Base-by-base conservation (phyloP, 2,329 filamentous ascomycete species). In the Chaetomium strumarium region DNA sequence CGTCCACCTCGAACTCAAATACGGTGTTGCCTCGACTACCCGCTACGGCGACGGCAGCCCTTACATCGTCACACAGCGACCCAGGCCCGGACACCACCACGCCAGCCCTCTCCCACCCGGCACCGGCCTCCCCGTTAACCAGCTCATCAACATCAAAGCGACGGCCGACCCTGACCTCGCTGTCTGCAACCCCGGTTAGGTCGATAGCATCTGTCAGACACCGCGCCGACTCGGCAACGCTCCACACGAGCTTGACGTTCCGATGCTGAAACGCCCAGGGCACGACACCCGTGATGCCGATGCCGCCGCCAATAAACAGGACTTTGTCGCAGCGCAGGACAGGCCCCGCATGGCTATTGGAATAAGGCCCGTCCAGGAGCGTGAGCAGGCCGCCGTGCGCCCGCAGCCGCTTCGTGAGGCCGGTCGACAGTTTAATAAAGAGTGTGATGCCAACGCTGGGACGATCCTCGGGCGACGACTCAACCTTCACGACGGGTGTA, bases 251-350 rank as follows among this genome's bases (percentile, higher is more conserved):
- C 55, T 70, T 71, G 6, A 67, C 53, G 51, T 70, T 73, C 16
- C 51, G 42, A 49, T 72, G 70, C 37, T 46, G 46, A 14, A 51
- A 46, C 3, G 70, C 37, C 45, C 65, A 68, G 3, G 70, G 67
- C 0, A 77, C 54, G 13, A 74, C 42, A 2, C 65, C 71, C 0
- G 75, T 77, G 58, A 78, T 73, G 40, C 75, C 75, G 29, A 77
- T 72, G 9, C 75, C 75, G 16, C 76, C 75, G 2, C 64, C 71
- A 37, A 78, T 67, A 43, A 72, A 67, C 9, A 78, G 53, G 1
- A 77, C 49, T 1, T 65, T 58, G 52, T 72, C 69, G 46, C 64
- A 67, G 1, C 41, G 54, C 1, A 68, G 61, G 6, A 72, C 52
- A 6, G 56, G 51, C 0, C 41, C 31, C 12, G 60, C 62, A 2